phyloP scores from a whole-genome alignment of 495 filamentous ascomycete genomes.

The Neurospora tetraspora region DNA sequence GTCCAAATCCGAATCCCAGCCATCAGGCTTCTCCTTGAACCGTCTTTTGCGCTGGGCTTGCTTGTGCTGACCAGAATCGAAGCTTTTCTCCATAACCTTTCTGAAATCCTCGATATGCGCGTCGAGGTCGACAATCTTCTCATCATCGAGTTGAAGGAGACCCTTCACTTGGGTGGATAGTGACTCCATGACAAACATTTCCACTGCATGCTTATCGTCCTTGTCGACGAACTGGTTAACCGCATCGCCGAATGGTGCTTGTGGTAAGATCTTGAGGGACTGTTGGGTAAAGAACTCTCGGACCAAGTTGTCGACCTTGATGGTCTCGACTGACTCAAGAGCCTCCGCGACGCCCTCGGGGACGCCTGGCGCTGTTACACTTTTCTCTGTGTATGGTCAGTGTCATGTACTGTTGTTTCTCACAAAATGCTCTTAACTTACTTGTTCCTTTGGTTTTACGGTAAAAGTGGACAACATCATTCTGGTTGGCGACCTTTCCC shows the following conservation, averaged over 20 bases:
- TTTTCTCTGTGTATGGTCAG: conserved; percentile 18
- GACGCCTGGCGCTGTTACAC: conserved; percentile 23
- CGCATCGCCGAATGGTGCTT: conserved; percentile 86
- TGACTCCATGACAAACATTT: conserved; percentile 76
- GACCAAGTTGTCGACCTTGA: conserved; percentile 83
- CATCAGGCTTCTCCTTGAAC: conserved; percentile 64
- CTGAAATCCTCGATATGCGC: conserved; percentile 64
- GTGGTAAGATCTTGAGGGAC: conserved; percentile 79
- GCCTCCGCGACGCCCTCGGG: conserved; percentile 51
- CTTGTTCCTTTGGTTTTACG: conserved; percentile 57
- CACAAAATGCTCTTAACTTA: conserved; percentile 11
- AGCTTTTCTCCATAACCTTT: conserved; percentile 59
- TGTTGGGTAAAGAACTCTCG: conserved; percentile 75
- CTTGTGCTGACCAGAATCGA: conserved; percentile 56
- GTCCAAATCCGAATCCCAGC: conserved; percentile 79
- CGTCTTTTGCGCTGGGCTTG: conserved; percentile 42
- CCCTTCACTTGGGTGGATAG: conserved; percentile 67
- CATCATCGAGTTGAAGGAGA: conserved; percentile 57
- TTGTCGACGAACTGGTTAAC: conserved; percentile 91
- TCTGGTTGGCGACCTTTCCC: conserved; percentile 82
- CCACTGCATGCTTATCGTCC: conserved; percentile 88
- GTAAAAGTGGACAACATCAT: conserved; percentile 88
- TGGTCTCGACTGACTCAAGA: conserved; percentile 53
- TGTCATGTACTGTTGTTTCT: background rate
- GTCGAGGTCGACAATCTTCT: conserved; percentile 49